Evolutionary conservation across 1,139 yeast species (phyloP).

Genomic region (Kluyveromyces marxianus): DNA sequence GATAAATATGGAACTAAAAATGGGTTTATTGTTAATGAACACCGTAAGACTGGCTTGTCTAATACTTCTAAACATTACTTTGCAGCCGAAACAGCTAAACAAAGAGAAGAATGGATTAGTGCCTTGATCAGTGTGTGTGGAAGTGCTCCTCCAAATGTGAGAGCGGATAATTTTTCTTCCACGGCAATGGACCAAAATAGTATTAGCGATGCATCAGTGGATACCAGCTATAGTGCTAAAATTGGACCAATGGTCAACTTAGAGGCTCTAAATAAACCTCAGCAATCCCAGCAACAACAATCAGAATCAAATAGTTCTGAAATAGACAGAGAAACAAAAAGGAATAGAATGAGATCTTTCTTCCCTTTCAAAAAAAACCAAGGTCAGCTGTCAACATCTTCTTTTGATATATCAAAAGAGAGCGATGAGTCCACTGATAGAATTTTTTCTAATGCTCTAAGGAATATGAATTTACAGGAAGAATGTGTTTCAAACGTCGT

Average conservation of each 20-base stretch:
- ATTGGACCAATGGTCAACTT: conserved; percentile 13
- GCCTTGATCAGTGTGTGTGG: conserved; percentile 43
- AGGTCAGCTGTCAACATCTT: conserved; percentile 7
- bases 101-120: conserved; percentile 73
- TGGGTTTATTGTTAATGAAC: conserved; percentile 68
- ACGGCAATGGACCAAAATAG: conserved; percentile 8
- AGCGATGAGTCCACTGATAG: conserved; percentile 12
- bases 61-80: conserved; percentile 57
- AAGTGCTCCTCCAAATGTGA: background rate
- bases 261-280: conserved; percentile 6
- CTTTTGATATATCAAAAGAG: conserved; percentile 7
- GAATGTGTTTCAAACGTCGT: conserved; percentile 28
- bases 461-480: conserved; percentile 23
- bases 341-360: conserved; percentile 47
- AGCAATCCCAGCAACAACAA: conserved; percentile 11
- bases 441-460: conserved; percentile 23
- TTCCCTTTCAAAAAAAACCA: conserved; percentile 46
- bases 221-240: conserved; percentile 3
- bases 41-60: conserved; percentile 49
- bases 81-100: conserved; percentile 77
- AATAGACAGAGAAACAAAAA: conserved; percentile 36
- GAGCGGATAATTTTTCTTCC: conserved; percentile 6
- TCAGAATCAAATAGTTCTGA: conserved; percentile 8
- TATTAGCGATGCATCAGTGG: conserved; percentile 6
- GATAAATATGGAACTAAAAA: conserved; percentile 70